Evolutionary conservation across 352 stramenopile species (phyloP).

Genomic region (Phytopythium sindhum): DNA sequence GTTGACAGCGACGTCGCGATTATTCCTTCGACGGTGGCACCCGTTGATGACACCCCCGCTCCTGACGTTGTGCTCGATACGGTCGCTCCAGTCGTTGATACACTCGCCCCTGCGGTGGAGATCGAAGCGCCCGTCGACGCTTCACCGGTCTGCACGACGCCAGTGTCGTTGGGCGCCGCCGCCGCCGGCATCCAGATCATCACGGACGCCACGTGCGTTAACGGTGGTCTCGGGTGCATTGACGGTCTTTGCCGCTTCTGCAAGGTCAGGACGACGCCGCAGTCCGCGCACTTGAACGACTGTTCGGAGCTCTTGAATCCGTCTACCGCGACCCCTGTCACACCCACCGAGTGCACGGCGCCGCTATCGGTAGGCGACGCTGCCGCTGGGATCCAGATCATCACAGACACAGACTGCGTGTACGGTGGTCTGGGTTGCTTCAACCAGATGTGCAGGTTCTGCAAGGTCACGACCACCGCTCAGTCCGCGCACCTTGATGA

Average conservation of each 20-base stretch:
- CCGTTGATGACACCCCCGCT: background rate
- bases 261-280: constrained; percentile 9
- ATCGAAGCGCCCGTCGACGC: background rate
- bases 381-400: constrained; percentile 30
- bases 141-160: background rate
- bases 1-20: background rate
- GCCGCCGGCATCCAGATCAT: constrained; percentile 22
- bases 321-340: background rate
- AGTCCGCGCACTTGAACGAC: constrained; percentile 2
- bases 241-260: constrained; percentile 41
- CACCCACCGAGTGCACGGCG: background rate
- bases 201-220: constrained; percentile 21
- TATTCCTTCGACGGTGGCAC: background rate
- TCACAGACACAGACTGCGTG: constrained; percentile 22
- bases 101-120: background rate
- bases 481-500: constrained; percentile 18
- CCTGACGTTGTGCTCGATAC: background rate
- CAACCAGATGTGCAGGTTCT: constrained; percentile 16
- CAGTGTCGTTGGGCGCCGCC: constrained; percentile 20
- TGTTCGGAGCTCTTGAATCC: background rate
- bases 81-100: background rate
- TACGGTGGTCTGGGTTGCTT: constrained; percentile 19
- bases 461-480: constrained; percentile 10
- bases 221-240: constrained; percentile 33
- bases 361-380: constrained; percentile 27